These are phyloP conservation scores for Tetrapisispora arboricola DNA, from an alignment of 805 yeast species.

Conservation along the genomic window DNA sequence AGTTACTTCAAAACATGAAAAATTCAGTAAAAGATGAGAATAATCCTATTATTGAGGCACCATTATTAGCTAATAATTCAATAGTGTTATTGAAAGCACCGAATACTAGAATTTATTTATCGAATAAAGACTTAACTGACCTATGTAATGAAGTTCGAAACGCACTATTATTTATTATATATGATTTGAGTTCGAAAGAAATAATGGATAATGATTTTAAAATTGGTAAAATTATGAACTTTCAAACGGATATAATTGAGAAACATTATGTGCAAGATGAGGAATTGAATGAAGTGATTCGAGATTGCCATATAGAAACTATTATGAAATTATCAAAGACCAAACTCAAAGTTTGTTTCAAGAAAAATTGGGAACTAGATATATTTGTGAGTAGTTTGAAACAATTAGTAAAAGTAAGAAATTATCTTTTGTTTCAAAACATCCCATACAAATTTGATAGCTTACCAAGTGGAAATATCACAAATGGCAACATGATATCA, in stretches of 20 bases:
- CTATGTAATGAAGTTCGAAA: conserved; percentile 20
- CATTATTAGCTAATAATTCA: conserved; percentile 27
- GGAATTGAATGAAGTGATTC: neutral
- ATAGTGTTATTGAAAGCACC: conserved; percentile 26
- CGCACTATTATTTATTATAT: conserved; percentile 20
- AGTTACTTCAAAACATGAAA: conserved; percentile 15
- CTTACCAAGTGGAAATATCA: neutral
- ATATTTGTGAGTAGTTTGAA: conserved; percentile 21
- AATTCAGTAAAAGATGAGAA: conserved; percentile 3
- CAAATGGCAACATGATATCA: neutral
- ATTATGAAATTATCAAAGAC: conserved; percentile 20
- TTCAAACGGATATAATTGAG: conserved; percentile 10
- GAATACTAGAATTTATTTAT: conserved; percentile 19
- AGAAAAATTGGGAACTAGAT: conserved; percentile 24
- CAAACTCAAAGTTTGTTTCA: conserved; percentile 20
- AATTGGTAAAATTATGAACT: conserved; percentile 19
- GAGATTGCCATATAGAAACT: conserved; percentile 13
- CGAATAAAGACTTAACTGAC: conserved; percentile 22
- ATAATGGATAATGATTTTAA: conserved; percentile 17
- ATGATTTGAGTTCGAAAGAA: conserved; percentile 20
- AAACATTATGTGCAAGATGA: conserved; percentile 6
- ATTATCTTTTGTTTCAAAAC: conserved; percentile 14
- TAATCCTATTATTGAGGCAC: conserved; percentile 24
- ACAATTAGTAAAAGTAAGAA: conserved; percentile 17
- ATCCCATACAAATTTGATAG: neutral